Conservation (phyloP, 2,329 filamentous ascomycete species). For the Phoma sp. region DNA sequence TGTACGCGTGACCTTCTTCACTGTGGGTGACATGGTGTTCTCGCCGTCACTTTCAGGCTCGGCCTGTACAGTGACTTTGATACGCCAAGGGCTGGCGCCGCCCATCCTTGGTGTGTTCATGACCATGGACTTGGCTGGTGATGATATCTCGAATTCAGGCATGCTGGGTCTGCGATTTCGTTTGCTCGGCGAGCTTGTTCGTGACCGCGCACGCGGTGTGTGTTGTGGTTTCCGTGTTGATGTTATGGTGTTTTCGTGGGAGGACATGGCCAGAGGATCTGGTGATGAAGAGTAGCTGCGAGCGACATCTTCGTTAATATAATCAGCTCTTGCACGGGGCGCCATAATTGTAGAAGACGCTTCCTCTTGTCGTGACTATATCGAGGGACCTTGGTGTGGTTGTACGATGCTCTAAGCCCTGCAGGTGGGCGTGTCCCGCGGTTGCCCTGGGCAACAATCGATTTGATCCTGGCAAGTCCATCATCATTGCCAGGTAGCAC, state of each 20-base stretch:
- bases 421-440: slow-evolving; percentile 4
- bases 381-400: slow-evolving; percentile 17
- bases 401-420: neutral
- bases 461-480: slow-evolving; percentile 24
- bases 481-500: slow-evolving; percentile 18
- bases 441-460: slow-evolving; percentile 46
- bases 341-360: slow-evolving; percentile 27
- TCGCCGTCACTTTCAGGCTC: slow-evolving; percentile 50
- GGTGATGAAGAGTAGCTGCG: slow-evolving; percentile 46
- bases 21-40: slow-evolving; percentile 40
- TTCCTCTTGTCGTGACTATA: neutral
- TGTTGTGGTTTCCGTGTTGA: slow-evolving; percentile 30
- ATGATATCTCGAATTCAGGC: slow-evolving; percentile 34
- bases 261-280: slow-evolving; percentile 45
- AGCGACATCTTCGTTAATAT: slow-evolving; percentile 24
- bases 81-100: slow-evolving; percentile 56
- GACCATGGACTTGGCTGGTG: slow-evolving; percentile 56
- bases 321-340: slow-evolving; percentile 25
- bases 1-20: slow-evolving; percentile 37
- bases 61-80: slow-evolving; percentile 60
- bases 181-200: slow-evolving; percentile 42
- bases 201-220: slow-evolving; percentile 33
- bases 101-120: slow-evolving; percentile 51
- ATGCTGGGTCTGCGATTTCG: slow-evolving; percentile 28
- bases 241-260: slow-evolving; percentile 31